These are phyloP conservation scores for Dendrostoma leiphaemia DNA, from an alignment of 2,329 filamentous ascomycete genomes.

Conservation along the genomic window DNA sequence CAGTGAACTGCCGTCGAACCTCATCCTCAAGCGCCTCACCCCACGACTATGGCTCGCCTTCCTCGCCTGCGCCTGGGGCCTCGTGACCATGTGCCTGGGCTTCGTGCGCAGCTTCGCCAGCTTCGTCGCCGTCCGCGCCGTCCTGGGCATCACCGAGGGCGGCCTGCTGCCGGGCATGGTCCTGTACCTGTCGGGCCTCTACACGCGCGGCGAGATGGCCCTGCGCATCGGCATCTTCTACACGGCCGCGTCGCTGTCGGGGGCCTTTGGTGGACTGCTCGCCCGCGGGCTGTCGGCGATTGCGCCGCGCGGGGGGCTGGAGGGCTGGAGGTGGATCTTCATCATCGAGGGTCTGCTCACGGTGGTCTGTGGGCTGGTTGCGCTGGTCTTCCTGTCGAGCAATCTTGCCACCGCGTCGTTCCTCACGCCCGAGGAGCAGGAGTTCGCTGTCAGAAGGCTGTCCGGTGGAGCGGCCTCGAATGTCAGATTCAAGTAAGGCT, in stretches of 20 bases:
- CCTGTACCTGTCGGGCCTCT: conserved; percentile 63
- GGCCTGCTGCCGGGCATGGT: conserved; percentile 67
- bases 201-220: conserved; percentile 58
- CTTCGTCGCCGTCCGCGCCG: conserved; percentile 60
- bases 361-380: conserved; percentile 48
- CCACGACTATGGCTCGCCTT: conserved; percentile 60
- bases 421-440: conserved; percentile 50
- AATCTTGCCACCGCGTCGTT: conserved; percentile 52
- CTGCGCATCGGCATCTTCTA: conserved; percentile 67
- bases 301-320: conserved; percentile 49
- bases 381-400: conserved; percentile 55
- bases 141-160: conserved; percentile 63
- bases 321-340: conserved; percentile 63
- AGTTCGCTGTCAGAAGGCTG: conserved; percentile 45
- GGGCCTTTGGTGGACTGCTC: conserved; percentile 62
- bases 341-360: conserved; percentile 60
- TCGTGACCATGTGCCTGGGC: conserved; percentile 55
- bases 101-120: conserved; percentile 52
- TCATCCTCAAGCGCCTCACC: conserved; percentile 60
- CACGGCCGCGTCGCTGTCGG: conserved; percentile 63
- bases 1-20: conserved; percentile 63
- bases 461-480: conserved; percentile 32
- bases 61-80: conserved; percentile 56
- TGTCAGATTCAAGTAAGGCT: conserved; percentile 33
- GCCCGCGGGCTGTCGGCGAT: conserved; percentile 62